phyloP scores from a whole-genome alignment of 306 rosid species.

The Oxytropis ochrocephala region DNA sequence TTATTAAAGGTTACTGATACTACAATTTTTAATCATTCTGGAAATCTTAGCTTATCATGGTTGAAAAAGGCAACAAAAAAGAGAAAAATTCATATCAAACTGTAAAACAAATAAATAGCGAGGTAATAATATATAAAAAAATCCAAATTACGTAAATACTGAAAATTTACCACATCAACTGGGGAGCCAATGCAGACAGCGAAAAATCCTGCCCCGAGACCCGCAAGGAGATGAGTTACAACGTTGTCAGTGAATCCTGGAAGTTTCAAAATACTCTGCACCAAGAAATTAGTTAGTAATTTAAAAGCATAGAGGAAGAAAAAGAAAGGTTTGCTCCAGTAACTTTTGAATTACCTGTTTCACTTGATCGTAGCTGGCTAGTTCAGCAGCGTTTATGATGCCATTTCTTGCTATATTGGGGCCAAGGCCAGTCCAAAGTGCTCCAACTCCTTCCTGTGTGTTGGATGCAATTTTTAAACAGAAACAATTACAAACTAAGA shows the following conservation, averaged over 20 bases:
- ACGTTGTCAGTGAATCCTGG: conserved; percentile 95
- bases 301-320: neutral
- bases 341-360: conserved; percentile 48
- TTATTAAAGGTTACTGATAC: neutral
- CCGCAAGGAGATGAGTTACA: conserved; percentile 84
- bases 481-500: neutral
- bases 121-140: neutral
- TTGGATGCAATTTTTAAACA: conserved; percentile 6
- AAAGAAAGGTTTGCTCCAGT: neutral
- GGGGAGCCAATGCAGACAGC: conserved; percentile 99
- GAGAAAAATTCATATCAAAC: neutral
- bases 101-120: neutral
- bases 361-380: conserved; percentile 98
- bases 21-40: neutral
- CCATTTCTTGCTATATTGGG: conserved; percentile 96
- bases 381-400: conserved; percentile 94
- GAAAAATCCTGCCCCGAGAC: conserved; percentile 94
- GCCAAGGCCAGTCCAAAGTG: conserved; percentile 96
- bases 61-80: neutral
- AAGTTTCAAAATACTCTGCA: conserved; percentile 90
- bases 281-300: neutral
- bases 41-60: neutral
- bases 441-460: conserved; percentile 77
- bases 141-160: neutral
- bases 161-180: conserved; percentile 82